Base-by-base conservation (phyloP, 2,329 filamentous ascomycete species). In the Ceratocystis albifundus region DNA sequence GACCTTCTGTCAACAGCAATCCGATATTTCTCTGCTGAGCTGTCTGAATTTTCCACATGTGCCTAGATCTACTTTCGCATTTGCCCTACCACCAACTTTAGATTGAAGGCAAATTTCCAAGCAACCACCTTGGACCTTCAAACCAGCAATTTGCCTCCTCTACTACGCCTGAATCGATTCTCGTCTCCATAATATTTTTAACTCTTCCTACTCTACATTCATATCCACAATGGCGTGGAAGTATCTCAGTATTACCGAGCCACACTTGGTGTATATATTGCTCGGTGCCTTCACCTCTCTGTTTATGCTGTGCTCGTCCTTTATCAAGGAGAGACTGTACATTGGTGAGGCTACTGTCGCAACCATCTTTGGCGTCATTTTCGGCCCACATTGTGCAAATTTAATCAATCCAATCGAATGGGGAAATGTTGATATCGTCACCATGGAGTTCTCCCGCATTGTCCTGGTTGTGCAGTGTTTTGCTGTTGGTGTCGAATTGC, bases 251-350 rank as follows among this genome's bases (percentile, higher is more conserved):
- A 87, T 97, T 79, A 96, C 95, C 77, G 89, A 88, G 80, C 90
- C 94, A 72, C 94, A 99, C 81, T 77, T 97, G 89, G 94, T 96
- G 70, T 99, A 99, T 77, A 90, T 97, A 77, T 96, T 99, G 77
- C 81, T 99, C 66, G 94, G 94, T 73, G 94, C 93, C 75, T 99
- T 99, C 79, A 99, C 94, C 71, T 91, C 88, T 68, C 80, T 99
- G 72, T 99, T 99, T 79, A 99, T 99, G 94, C 81, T 99, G 68
- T 96, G 91, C 76, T 99, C 94, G 68, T 90, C 95, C 66, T 86
- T 97, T 74, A 96, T 99, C 79, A 99, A 99, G 80, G 94, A 99
- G 81, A 89, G 89, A 75, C 83, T 97, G 73, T 99, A 99, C 79
- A 99, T 99, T 75, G 94, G 94, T 74, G 94, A 99, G 82, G 94